Percentiles rank a stretch among this genome's conserved stretches.
Evolutionary conservation across 2,329 filamentous ascomycete genomes (phyloP).

Genomic region (Hypoxylon sp.): DNA sequence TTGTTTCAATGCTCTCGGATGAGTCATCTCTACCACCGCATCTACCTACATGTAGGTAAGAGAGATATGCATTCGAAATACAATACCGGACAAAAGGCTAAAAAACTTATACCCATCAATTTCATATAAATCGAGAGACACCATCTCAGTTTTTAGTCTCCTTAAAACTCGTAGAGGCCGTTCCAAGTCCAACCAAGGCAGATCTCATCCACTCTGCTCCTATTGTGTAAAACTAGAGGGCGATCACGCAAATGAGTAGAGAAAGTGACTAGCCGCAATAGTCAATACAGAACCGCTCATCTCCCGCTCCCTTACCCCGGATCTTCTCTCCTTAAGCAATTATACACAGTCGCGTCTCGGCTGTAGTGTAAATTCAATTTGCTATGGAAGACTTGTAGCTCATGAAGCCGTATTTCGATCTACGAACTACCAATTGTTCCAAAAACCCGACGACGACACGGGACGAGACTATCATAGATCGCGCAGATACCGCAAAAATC

Average conservation of each 20-base stretch:
- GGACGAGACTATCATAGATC: neutral
- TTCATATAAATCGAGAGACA: neutral
- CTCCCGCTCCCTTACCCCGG: neutral
- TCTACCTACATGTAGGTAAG: too few species aligned
- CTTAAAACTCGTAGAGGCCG: neutral
- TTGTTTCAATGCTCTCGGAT: too few species aligned
- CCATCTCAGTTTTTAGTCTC: neutral
- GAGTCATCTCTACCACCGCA: too few species aligned
- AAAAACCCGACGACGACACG: neutral
- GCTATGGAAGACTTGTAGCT: neutral
- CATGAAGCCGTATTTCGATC: neutral
- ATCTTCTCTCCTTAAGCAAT: neutral
- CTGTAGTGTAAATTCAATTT: neutral
- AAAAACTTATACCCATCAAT: neutral
- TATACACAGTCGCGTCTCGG: neutral
- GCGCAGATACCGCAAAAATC: neutral
- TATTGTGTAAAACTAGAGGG: neutral
- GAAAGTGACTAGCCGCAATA: neutral
- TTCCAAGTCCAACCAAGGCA: neutral
- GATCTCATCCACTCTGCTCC: neutral
- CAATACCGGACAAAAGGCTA: too few species aligned
- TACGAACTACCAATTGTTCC: neutral
- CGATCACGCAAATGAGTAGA: neutral
- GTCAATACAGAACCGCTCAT: slow-evolving; percentile 1
- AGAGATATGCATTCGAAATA: too few species aligned